Evolutionary conservation across 2,329 filamentous ascomycete species (phyloP), one percentile per base, ranked within the genome.

Genomic region (Sporothrix euskadiensis): DNA sequence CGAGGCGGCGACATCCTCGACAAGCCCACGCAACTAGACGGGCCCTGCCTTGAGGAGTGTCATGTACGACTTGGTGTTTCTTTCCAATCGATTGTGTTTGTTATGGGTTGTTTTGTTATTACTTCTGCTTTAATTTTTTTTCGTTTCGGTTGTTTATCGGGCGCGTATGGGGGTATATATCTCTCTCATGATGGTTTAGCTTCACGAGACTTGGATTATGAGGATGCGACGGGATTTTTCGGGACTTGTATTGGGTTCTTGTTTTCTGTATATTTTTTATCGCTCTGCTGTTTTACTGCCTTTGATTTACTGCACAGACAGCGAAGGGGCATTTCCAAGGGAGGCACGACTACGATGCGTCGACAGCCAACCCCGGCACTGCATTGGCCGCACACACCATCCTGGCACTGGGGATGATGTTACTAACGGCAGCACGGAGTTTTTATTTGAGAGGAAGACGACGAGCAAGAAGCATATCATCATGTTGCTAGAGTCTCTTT

Each of bases 181-280:
- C 16, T 44, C n/a, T 47, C 10, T 47, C 39, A 66, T 66, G 61
- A 30, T 66, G 47, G 39, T 66, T 66, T 8, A 30, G 22, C 8
- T 30, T 47, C 12, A 66, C 61, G 61, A 66, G 35, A 47, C 22
- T 66, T 66, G 61, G 61, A 65, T 47, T 66, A 66, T 26, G 61
- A 19, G 56, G 61, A 47, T 30, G 61, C 22, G 39, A 30, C 8
- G 35, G 59, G 19, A 41, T 44, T 22, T 26, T 65, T 12, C n/a
- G n/a, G 39, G 30, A 22, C 35, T 16, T 39, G 61, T 16, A 30
- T 16, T 30, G n/a, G 61, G 39, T 30, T 47, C 44, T 66, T 12
- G 6, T 30, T 26, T 44, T n/a, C 8, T 12, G 1, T 65, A 3
- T 14, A 8, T 65, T 63, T 26, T 14, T 22, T 41, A 4, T 26